Percentiles rank a stretch among this genome's conserved stretches.
phyloP scores from a whole-genome alignment of 1,139 yeast genomes.

The Taiozyma onychis region DNA sequence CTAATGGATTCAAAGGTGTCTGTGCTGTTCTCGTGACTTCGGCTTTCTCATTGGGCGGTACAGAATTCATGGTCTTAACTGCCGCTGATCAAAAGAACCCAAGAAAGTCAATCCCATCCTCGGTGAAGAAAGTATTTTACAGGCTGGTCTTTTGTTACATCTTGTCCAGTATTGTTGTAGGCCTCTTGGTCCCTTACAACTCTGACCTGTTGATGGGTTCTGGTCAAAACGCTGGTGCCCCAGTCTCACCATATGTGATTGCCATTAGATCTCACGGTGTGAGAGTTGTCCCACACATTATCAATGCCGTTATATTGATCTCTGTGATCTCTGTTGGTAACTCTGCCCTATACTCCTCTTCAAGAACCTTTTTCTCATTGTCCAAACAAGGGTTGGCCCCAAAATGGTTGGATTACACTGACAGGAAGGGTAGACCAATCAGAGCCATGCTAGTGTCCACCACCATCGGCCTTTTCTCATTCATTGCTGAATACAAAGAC shows the following conservation, averaged over 20 bases:
- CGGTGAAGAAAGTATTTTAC: conserved; percentile 71
- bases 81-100: conserved; percentile 84
- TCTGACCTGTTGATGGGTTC: conserved; percentile 45
- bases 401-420: conserved; percentile 63
- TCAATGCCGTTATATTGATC: conserved; percentile 66
- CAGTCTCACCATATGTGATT: conserved; percentile 72
- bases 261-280: conserved; percentile 56
- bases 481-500: conserved; percentile 60
- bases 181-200: conserved; percentile 62
- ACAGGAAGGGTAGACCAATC: conserved; percentile 69
- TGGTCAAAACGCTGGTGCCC: conserved; percentile 40
- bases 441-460: conserved; percentile 55
- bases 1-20: conserved; percentile 69
- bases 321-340: conserved; percentile 72
- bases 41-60: conserved; percentile 79
- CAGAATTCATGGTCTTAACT: conserved; percentile 76
- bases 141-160: conserved; percentile 62
- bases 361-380: conserved; percentile 76
- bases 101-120: conserved; percentile 55
- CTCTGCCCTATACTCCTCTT: conserved; percentile 71
- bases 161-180: conserved; percentile 52
- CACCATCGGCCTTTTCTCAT: conserved; percentile 60
- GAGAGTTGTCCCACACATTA: conserved; percentile 57
- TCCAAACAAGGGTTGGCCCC: conserved; percentile 85
- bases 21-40: conserved; percentile 77